Evolutionary conservation across 2,329 filamentous ascomycete species (phyloP).

Genomic region (Alternaria triticimaculans): DNA sequence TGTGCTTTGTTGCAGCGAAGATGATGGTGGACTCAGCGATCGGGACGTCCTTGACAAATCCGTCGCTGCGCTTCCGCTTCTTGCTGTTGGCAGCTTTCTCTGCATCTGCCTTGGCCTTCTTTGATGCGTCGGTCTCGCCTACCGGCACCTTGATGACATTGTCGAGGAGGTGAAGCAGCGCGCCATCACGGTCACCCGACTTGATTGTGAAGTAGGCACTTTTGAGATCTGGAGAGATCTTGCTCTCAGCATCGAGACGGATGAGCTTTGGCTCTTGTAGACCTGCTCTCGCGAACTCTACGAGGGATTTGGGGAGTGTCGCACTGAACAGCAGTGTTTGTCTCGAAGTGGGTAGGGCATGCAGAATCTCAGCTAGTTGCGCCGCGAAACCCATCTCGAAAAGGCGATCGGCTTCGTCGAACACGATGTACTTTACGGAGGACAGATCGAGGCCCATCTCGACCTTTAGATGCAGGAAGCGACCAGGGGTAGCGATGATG

Average conservation of each 20-base stretch:
- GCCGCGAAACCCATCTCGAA: constrained; percentile 99
- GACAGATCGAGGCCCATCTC: constrained; percentile 94
- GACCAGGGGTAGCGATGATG: constrained; percentile 93
- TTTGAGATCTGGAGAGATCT: constrained; percentile 94
- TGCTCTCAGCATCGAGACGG: constrained; percentile 90
- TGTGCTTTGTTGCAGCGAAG: constrained; percentile 94
- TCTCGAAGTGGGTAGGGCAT: constrained; percentile 80
- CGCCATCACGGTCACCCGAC: constrained; percentile 90
- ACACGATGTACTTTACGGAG: constrained; percentile 91
- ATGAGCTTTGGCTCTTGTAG: constrained; percentile 91
- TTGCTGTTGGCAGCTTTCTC: constrained; percentile 60
- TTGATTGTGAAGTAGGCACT: constrained; percentile 95
- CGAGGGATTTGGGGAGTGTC: constrained; percentile 89
- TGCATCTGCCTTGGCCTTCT: constrained; percentile 53
- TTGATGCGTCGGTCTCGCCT: constrained; percentile 63
- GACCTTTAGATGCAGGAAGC: constrained; percentile 94
- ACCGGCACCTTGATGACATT: constrained; percentile 92
- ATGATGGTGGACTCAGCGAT: constrained; percentile 93
- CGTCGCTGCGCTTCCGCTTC: constrained; percentile 73
- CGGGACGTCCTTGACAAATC: constrained; percentile 70
- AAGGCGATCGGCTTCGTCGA: constrained; percentile 94
- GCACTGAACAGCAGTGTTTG: constrained; percentile 96
- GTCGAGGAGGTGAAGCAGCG: constrained; percentile 84
- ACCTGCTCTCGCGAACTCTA: constrained; percentile 94
- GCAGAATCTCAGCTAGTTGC: constrained; percentile 90